phyloP scores from a whole-genome alignment of 139 green algal species.

The Coelastrella sp. region DNA sequence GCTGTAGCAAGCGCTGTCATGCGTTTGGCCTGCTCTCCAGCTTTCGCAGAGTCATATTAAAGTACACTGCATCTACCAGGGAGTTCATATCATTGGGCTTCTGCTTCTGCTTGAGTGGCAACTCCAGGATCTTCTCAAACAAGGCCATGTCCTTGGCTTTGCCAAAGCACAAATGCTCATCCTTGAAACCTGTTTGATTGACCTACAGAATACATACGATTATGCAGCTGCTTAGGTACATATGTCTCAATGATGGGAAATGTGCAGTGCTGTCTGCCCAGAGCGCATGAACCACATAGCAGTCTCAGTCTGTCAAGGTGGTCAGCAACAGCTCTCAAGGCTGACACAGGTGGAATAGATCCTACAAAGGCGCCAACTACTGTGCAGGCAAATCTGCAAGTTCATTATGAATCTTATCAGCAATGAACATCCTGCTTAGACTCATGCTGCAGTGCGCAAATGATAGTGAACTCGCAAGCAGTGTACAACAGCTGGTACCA shows the following conservation, averaged over 20 bases:
- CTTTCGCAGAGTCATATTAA: not conserved
- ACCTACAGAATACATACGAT: not conserved
- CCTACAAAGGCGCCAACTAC: no score
- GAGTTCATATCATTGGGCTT: slow-evolving; percentile 52
- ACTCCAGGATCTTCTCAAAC: slow-evolving; percentile 45
- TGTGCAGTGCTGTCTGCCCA: slow-evolving; percentile 2
- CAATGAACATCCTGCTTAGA: no score
- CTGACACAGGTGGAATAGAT: no score
- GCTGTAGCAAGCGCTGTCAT: no score
- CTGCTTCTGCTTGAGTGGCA: slow-evolving; percentile 50
- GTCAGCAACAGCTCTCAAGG: no score
- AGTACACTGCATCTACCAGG: not conserved
- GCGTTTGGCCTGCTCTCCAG: not conserved
- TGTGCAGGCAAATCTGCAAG: no score
- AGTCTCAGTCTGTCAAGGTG: no score
- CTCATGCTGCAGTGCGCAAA: no score
- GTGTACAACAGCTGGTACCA: no score
- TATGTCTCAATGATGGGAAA: not conserved
- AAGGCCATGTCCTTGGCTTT: slow-evolving; percentile 29
- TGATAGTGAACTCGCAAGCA: no score
- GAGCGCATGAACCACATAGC: no score
- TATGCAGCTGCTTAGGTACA: not conserved
- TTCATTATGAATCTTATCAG: no score
- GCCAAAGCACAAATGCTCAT: slow-evolving; percentile 51
- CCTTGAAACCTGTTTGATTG: slow-evolving; percentile 47